Percentiles rank a stretch among this genome's conserved stretches.
These are phyloP conservation scores for Aspergillus flavus DNA, from an alignment of 2,329 filamentous ascomycete genomes.

Conservation along the genomic window DNA sequence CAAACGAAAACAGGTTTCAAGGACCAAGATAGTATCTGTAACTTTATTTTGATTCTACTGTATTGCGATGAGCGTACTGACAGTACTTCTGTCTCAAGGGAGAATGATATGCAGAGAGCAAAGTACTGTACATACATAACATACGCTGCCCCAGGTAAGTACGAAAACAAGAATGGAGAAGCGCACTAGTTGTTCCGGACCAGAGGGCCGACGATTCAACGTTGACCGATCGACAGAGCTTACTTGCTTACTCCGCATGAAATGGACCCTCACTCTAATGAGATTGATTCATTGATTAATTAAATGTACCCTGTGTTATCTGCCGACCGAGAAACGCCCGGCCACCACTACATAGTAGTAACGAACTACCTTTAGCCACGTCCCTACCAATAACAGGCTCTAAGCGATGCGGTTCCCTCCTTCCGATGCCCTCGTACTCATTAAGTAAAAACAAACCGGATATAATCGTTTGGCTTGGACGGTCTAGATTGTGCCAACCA, in stretches of 20 bases:
- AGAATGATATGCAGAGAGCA: neutral
- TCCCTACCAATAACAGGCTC: no score
- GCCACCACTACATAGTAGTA: no score
- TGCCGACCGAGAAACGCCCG: neutral
- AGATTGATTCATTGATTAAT: neutral
- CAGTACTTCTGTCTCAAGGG: no score
- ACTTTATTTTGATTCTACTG: no score
- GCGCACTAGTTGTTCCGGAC: neutral
- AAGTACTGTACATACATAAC: neutral
- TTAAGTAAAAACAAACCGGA: neutral
- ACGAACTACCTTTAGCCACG: no score
- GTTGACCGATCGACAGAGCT: neutral
- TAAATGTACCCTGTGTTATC: neutral
- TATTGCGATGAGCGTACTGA: no score
- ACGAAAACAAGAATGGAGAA: neutral
- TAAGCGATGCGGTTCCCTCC: neutral
- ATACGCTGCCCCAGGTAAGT: neutral
- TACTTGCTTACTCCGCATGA: neutral
- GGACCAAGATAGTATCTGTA: neutral
- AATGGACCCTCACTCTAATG: neutral
- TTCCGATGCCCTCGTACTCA: neutral
- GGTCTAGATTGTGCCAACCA: neutral
- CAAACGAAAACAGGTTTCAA: neutral
- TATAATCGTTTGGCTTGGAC: neutral
- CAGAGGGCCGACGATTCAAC: neutral